A percentile compares a stretch with the other conserved stretches of the same genome.
Conservation (phyloP, 2,329 filamentous ascomycete species). For the Botrytis cinerea region DNA sequence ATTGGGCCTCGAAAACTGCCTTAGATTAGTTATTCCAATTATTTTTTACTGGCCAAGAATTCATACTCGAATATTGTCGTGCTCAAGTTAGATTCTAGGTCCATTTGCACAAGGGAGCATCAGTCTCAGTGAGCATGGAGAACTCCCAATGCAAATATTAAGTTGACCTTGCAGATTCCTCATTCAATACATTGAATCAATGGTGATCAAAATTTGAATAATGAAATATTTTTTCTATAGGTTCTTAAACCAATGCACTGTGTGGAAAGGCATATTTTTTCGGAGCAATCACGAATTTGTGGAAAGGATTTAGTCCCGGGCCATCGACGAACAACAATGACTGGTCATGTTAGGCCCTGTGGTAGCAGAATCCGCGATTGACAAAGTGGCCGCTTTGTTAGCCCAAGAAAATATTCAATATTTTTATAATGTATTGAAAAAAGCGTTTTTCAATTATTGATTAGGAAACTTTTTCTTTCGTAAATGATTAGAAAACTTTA, state of each 20-base stretch:
- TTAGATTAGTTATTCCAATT: neutral
- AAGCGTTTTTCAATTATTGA: too few species aligned
- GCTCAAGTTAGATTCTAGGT: neutral
- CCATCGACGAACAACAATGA: accelerated
- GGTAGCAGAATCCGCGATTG: too few species aligned
- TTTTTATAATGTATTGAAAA: too few species aligned
- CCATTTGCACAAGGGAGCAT: neutral
- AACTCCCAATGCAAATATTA: neutral
- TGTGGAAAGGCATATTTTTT: accelerated
- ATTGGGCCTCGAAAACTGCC: neutral
- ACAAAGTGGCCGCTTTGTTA: too few species aligned
- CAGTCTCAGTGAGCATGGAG: neutral
- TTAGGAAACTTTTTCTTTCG: too few species aligned
- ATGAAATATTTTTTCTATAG: neutral
- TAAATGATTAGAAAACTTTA: too few species aligned
- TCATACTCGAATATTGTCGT: neutral
- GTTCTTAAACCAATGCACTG: neutral
- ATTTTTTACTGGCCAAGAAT: neutral
- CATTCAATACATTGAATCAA: neutral
- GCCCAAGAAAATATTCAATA: too few species aligned
- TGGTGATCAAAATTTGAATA: neutral
- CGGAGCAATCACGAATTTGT: neutral
- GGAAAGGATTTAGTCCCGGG: accelerated
- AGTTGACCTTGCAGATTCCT: neutral
- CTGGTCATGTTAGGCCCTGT: neutral